Base-by-base conservation (phyloP, 2,329 filamentous ascomycete genomes). In the Fusarium sp. region DNA sequence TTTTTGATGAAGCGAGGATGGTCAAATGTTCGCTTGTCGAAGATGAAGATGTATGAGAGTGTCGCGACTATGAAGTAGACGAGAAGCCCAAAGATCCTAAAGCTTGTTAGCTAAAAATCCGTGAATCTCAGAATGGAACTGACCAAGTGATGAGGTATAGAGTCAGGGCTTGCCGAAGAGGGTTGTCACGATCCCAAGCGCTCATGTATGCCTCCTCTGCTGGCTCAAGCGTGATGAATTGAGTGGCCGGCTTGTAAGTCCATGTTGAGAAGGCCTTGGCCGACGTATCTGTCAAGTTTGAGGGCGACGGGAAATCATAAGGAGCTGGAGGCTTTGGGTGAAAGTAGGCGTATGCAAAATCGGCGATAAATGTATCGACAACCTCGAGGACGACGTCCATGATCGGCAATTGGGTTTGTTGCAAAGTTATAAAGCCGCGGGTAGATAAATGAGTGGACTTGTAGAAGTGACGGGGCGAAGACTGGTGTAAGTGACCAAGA, bases 1-100 rank as follows among this genome's bases (percentile, higher is more conserved):
- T 98, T 96, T 85, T 96, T 97, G 80, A 98, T 92, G 83, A 96
- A 98, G 81, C 96, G 96, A 54, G 96, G 96, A 82, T 98, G 96
- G 59, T 94, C 87, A 84, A 96, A 91, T 49, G 94, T 96, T 47
- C 90, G 89, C 84, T 98, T 96, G 84, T 98, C 95, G 85, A 98
- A 98, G 80, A 98, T 88, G 84, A 98, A 92, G 79, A 92, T 79
- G 84, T 97, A 98, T 22, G 95, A 98, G 24, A 97, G 87, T 11
- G 91, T 88, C 8, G 95, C 93, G 80, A 94, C 94, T 74, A 94
- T 78, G 82, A 96, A 98, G 88, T 98, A 98, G 63, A 96, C 87
- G 52, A 95, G 74, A 39, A 95, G 83, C 63, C 95, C 96, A 79
- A 97, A 97, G 77, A 98, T 82, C 92, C 95, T 98, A 14, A 28